Percentiles rank a stretch among this genome's conserved stretches.
Conservation (phyloP, 2,329 filamentous ascomycete species). For the Penicillium sp. region DNA sequence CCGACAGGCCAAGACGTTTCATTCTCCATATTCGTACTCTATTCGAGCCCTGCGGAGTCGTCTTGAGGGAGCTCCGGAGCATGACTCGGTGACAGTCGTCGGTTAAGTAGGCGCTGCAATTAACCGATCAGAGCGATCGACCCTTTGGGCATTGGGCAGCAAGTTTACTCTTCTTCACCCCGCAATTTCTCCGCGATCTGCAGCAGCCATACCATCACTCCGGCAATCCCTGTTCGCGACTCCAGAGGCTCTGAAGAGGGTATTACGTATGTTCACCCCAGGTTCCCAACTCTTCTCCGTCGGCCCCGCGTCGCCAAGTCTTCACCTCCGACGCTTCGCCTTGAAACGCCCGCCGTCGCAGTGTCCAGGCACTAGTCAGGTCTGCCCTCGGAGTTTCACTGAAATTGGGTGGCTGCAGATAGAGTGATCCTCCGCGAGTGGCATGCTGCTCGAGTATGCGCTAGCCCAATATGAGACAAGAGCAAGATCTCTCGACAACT, state of each 20-base stretch:
- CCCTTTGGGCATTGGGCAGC: background rate
- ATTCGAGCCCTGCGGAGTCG: background rate
- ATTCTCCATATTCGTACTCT: background rate
- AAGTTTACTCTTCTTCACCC: background rate
- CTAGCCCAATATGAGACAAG: background rate
- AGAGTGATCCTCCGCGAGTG: background rate
- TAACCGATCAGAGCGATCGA: constrained; percentile 7
- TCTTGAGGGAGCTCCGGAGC: background rate
- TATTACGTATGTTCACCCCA: background rate
- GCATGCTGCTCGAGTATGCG: background rate
- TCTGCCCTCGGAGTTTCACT: background rate
- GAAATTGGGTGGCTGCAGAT: background rate
- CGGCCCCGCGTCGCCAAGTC: background rate
- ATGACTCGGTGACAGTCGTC: background rate
- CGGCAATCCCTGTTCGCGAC: constrained; percentile 5
- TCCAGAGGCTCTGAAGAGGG: background rate
- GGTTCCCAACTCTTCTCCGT: background rate
- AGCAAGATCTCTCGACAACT: background rate
- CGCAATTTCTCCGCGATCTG: constrained; percentile 18
- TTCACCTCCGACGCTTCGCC: background rate
- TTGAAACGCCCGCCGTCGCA: background rate
- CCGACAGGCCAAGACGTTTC: constrained; percentile 2
- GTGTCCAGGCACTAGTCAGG: background rate
- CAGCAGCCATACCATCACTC: background rate
- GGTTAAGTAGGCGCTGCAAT: constrained; percentile 5